phyloP scores from a whole-genome alignment of 139 green algal genomes.

The Penium margaritaceum region DNA sequence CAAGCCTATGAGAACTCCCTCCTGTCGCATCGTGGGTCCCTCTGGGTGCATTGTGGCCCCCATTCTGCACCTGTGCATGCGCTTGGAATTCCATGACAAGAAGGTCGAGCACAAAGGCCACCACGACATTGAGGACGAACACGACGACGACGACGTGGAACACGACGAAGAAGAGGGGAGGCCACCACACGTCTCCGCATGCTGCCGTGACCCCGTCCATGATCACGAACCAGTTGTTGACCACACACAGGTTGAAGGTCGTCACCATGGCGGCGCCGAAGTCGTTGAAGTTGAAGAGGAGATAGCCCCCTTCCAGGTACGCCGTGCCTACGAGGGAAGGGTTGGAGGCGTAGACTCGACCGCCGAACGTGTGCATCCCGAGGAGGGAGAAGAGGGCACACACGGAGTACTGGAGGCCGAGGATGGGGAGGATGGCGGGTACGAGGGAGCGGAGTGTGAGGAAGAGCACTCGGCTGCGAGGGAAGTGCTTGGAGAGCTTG shows the following conservation, averaged over 20 bases:
- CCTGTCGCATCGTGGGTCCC: too few relatives aligned
- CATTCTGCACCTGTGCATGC: too few relatives aligned
- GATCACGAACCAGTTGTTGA: slow-evolving; percentile 32
- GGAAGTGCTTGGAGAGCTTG: slow-evolving; percentile 8
- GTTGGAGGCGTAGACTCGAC: background rate
- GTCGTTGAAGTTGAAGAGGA: slow-evolving; percentile 21
- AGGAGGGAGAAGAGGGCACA: slow-evolving; percentile 12
- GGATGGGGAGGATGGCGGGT: slow-evolving; percentile 20
- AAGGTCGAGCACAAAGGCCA: slow-evolving; percentile 11
- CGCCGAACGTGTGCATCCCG: slow-evolving; percentile 2
- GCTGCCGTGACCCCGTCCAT: slow-evolving; percentile 17
- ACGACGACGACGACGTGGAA: slow-evolving; percentile 15
- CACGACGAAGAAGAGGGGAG: background rate
- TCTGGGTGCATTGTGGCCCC: too few relatives aligned
- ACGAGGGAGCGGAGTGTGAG: background rate
- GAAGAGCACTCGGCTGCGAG: background rate
- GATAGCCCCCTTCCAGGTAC: slow-evolving; percentile 4
- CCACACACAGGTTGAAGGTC: slow-evolving; percentile 18
- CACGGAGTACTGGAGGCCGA: slow-evolving; percentile 10
- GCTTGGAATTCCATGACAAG: slow-evolving; percentile 27
- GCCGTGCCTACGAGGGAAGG: background rate
- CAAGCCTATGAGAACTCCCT: too few relatives aligned
- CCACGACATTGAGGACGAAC: slow-evolving; percentile 21
- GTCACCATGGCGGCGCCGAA: background rate
- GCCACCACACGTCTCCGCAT: background rate